Conservation (phyloP, 2,329 filamentous ascomycete species). For the Clarireedia monteithiana region DNA sequence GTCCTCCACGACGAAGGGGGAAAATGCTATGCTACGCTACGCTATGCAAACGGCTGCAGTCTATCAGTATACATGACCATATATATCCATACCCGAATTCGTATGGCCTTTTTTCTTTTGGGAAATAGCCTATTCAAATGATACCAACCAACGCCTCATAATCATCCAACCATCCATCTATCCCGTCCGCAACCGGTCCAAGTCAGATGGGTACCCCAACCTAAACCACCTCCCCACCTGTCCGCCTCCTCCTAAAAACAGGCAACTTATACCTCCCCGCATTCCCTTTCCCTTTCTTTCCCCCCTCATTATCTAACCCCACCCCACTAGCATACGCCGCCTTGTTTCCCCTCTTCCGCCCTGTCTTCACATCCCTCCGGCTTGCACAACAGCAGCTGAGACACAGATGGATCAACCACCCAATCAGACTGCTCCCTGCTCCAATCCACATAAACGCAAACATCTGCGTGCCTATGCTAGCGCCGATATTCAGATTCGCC, state of each 20-base stretch:
- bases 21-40: too few species aligned
- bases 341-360: slow-evolving; percentile 23
- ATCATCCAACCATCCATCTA: not conserved
- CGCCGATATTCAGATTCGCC: slow-evolving; percentile 66
- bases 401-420: slow-evolving; percentile 65
- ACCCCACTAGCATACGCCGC: slow-evolving; percentile 22
- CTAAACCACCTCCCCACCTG: slow-evolving; percentile 14
- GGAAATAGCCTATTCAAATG: not conserved
- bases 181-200: not conserved
- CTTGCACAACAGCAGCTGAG: slow-evolving; percentile 66
- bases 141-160: not conserved
- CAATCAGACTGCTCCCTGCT: slow-evolving; percentile 55
- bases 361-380: slow-evolving; percentile 26
- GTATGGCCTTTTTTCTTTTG: not conserved
- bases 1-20: too few species aligned
- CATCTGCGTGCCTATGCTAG: slow-evolving; percentile 64
- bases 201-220: not conserved
- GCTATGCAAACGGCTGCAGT: too few species aligned
- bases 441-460: slow-evolving; percentile 88
- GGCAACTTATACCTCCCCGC: slow-evolving; percentile 11
- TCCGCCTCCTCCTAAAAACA: slow-evolving; percentile 13
- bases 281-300: slow-evolving; percentile 9
- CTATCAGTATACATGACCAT: too few species aligned
- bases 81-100: not conserved
- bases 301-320: slow-evolving; percentile 1